Evolutionary conservation across 176 grass and related monocot genomes (phyloP).

Genomic region (Microstegium vimineum): DNA sequence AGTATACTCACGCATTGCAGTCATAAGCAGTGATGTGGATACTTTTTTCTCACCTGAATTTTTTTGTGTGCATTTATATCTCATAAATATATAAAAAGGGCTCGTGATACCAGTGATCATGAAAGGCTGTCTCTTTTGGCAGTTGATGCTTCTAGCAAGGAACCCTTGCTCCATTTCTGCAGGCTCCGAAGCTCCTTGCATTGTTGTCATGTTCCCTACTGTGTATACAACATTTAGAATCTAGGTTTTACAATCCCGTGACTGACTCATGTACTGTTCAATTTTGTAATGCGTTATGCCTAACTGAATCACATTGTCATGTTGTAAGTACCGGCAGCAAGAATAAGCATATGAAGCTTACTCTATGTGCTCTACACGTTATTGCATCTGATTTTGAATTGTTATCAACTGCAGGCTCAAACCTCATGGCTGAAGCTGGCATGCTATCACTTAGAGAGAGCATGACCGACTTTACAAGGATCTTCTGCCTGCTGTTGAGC

Average conservation of each 20-base stretch:
- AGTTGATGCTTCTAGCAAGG: neutral
- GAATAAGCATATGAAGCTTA: conserved; percentile 13
- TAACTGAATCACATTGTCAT: conserved; percentile 5
- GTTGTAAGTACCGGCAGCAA: neutral
- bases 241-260: neutral
- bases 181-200: neutral
- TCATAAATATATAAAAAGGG: too few relatives aligned
- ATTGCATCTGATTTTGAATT: neutral
- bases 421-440: neutral
- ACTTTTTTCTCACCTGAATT: neutral
- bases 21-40: neutral
- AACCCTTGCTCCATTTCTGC: neutral
- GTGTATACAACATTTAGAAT: neutral
- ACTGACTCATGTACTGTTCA: neutral
- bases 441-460: neutral
- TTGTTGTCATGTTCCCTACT: neutral
- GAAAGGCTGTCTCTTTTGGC: neutral
- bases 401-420: neutral
- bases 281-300: neutral
- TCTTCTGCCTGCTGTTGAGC: neutral
- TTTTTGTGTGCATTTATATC: neutral
- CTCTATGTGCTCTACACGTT: neutral
- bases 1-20: neutral
- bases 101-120: neutral
- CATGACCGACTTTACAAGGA: conserved; percentile 3